Conservation (phyloP, 208 protist species). For the Crithidia bombi region DNA sequence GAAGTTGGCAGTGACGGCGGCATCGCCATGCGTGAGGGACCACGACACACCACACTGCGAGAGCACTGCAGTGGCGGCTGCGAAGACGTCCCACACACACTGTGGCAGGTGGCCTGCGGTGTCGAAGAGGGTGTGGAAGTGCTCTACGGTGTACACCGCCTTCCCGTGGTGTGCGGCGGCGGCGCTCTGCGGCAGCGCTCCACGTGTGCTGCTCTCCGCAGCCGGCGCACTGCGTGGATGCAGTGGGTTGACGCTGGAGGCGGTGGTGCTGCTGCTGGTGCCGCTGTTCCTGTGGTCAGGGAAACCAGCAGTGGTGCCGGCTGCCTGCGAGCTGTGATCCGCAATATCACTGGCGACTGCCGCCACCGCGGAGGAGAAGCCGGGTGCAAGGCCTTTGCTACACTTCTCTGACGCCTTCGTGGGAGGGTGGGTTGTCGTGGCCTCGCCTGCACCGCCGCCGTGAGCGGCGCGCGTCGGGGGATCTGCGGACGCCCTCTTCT, state of each 20-base stretch:
- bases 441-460: neutral
- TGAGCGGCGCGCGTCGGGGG: neutral
- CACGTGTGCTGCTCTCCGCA: no score
- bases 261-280: neutral
- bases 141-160: slow-evolving; percentile 27
- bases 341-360: neutral
- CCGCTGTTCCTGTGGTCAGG: neutral
- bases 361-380: neutral
- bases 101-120: slow-evolving; percentile 1
- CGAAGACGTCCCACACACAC: slow-evolving; percentile 27
- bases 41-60: slow-evolving; percentile 31
- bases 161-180: neutral
- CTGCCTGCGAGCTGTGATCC: slow-evolving; percentile 1
- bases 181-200: no score
- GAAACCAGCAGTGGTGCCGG: neutral
- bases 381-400: neutral
- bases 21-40: slow-evolving; percentile 23
- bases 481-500: neutral
- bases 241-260: neutral
- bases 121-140: slow-evolving; percentile 29
- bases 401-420: neutral
- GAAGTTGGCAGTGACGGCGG: neutral
- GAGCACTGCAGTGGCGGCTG: slow-evolving; percentile 9
- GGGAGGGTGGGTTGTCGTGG: neutral
- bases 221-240: neutral